These are phyloP conservation scores for Biscutella laevigata DNA, from an alignment of 441 rosid species.

Conservation along the genomic window DNA sequence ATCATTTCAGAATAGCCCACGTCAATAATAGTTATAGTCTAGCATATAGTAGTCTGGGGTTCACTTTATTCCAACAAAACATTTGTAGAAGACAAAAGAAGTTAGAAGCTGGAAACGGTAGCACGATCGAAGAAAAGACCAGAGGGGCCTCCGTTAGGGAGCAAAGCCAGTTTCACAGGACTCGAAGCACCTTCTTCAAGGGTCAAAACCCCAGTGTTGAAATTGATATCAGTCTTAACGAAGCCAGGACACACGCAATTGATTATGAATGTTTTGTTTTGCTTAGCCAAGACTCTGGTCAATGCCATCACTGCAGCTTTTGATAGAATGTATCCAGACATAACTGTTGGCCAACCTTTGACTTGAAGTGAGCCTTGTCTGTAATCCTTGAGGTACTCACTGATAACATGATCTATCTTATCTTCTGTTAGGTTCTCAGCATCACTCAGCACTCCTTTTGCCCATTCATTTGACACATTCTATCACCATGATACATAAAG, in stretches of 20 bases:
- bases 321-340: conserved; percentile 34
- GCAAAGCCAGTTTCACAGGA: conserved; percentile 37
- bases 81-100: background rate
- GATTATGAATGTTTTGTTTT: conserved; percentile 32
- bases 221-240: conserved; percentile 41
- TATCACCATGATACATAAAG: background rate
- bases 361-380: conserved; percentile 31
- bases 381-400: conserved; percentile 38
- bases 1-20: too few species aligned
- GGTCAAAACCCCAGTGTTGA: conserved; percentile 30
- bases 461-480: conserved; percentile 38
- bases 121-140: conserved; percentile 35
- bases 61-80: too few species aligned
- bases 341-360: conserved; percentile 46
- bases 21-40: too few species aligned
- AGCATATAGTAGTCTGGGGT: too few species aligned
- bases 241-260: conserved; percentile 51
- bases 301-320: conserved; percentile 50
- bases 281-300: conserved; percentile 45
- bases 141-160: conserved; percentile 36
- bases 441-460: conserved; percentile 35
- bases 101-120: conserved; percentile 32
- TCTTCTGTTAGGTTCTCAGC: conserved; percentile 42
- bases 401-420: conserved; percentile 37
- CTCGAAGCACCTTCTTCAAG: conserved; percentile 47